Percentiles rank a stretch among this genome's conserved stretches.
Conservation (phyloP, 345 rosid species). For the Mercurialis annua region DNA sequence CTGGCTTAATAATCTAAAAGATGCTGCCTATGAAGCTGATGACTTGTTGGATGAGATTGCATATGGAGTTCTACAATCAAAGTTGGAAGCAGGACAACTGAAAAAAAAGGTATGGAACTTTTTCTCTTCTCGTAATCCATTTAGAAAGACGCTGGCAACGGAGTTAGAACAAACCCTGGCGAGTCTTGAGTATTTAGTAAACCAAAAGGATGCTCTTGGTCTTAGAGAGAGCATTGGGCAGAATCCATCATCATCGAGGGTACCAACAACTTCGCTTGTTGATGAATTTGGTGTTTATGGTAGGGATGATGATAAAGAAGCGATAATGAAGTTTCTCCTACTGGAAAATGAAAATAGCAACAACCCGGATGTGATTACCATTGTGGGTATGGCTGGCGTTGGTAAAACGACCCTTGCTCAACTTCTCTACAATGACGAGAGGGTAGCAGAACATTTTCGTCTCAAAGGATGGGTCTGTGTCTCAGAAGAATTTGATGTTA, state of each 20-base stretch:
- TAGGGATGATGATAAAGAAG: slow-evolving; percentile 24
- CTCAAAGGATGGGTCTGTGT: slow-evolving; percentile 16
- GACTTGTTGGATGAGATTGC: slow-evolving; percentile 17
- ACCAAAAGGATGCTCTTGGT: slow-evolving; percentile 23
- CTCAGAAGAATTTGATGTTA: slow-evolving; percentile 9
- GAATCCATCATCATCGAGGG: slow-evolving; percentile 5
- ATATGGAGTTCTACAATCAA: slow-evolving; percentile 5
- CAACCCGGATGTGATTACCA: slow-evolving; percentile 19
- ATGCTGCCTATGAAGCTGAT: slow-evolving; percentile 13
- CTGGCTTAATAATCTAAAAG: slow-evolving; percentile 16
- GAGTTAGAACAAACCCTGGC: slow-evolving; percentile 3
- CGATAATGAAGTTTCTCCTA: slow-evolving; percentile 8
- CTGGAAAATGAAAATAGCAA: not conserved
- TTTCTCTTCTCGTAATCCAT: slow-evolving; percentile 17
- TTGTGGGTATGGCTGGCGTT: slow-evolving; percentile 24
- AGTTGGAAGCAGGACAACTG: not conserved
- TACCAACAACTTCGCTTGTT: slow-evolving; percentile 23
- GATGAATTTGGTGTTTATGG: slow-evolving; percentile 29
- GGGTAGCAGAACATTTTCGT: not conserved
- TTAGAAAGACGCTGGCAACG: not conserved
- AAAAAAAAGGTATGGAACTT: not conserved
- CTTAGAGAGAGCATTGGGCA: slow-evolving; percentile 12
- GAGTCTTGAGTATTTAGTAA: slow-evolving; percentile 16
- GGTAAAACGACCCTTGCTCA: slow-evolving; percentile 20
- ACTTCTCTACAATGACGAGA: slow-evolving; percentile 10